Percentiles rank a stretch among this genome's conserved stretches.
Evolutionary conservation across 768 basidiomycete species (phyloP).

Genomic region (Brasilioporus rufonigricans): DNA sequence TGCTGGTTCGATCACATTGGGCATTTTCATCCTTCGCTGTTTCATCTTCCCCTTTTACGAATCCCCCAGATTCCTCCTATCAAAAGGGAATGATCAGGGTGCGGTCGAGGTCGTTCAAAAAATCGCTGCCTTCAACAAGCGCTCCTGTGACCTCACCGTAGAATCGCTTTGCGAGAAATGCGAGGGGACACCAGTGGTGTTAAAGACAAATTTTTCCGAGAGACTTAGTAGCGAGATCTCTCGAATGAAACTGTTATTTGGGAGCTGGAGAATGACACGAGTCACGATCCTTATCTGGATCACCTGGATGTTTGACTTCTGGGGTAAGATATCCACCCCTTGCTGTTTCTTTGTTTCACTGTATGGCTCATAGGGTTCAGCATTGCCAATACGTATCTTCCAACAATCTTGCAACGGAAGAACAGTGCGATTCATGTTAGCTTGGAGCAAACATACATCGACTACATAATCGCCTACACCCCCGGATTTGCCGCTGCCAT

Average conservation of each 20-base stretch:
- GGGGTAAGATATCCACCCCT: conserved; percentile 1
- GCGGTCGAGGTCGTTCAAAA: conserved; percentile 18
- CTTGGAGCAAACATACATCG: conserved; percentile 7
- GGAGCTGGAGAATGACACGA: conserved; percentile 12
- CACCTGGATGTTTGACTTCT: conserved; percentile 14
- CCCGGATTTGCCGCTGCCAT: conserved; percentile 6
- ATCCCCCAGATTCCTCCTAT: conserved; percentile 13
- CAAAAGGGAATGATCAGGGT: conserved; percentile 10
- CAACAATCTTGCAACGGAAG: conserved; percentile 13
- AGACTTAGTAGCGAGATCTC: conserved; percentile 3
- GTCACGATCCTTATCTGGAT: conserved; percentile 11
- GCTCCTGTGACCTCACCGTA: conserved; percentile 8
- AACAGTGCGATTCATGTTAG: conserved; percentile 7
- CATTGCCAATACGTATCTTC: conserved; percentile 4
- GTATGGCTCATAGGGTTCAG: background rate
- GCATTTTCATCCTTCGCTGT: conserved; percentile 12
- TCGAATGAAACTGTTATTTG: conserved; percentile 14
- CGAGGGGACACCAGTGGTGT: background rate
- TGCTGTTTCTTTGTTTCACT: background rate
- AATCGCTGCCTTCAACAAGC: conserved; percentile 13
- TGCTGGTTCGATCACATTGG: conserved; percentile 6
- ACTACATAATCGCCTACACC: conserved; percentile 8
- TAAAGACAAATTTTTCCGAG: background rate
- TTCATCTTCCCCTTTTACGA: conserved; percentile 19
- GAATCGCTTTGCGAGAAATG: conserved; percentile 12